Percentiles rank a stretch among this genome's conserved stretches.
phyloP scores from a whole-genome alignment of 306 rosid genomes.

The Oemleria cerasiformis region DNA sequence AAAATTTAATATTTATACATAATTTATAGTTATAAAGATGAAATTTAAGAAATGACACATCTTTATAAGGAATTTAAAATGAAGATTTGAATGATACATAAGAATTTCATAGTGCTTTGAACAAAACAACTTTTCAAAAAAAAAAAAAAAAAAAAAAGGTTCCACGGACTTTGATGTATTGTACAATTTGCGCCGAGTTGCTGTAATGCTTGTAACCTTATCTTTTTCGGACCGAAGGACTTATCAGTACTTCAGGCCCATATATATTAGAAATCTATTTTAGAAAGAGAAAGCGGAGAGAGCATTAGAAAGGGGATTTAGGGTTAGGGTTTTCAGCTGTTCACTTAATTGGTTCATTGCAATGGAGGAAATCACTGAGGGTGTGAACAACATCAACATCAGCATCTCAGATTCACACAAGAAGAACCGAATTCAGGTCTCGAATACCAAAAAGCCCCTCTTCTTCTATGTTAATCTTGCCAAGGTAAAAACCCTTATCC shows the following conservation, averaged over 20 bases:
- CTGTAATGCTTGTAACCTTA: background rate
- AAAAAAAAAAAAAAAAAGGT: too few relatives aligned
- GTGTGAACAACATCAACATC: constrained; percentile 28
- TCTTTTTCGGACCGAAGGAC: background rate
- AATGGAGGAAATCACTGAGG: constrained; percentile 46
- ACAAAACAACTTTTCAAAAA: too few relatives aligned
- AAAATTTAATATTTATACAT: too few relatives aligned
- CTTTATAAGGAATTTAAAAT: too few relatives aligned
- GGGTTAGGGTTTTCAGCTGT: constrained; percentile 34
- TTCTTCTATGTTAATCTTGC: constrained; percentile 53
- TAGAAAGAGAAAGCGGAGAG: background rate
- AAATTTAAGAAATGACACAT: too few relatives aligned
- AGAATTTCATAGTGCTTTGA: too few relatives aligned
- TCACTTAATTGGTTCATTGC: constrained; percentile 1
- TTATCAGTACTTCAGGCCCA: background rate
- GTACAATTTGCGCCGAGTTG: background rate
- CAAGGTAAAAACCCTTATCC: constrained; percentile 22
- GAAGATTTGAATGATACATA: too few relatives aligned
- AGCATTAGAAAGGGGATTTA: constrained; percentile 7
- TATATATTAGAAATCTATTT: background rate
- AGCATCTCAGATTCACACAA: constrained; percentile 23
- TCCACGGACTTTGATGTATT: too few relatives aligned
- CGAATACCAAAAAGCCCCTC: constrained; percentile 47
- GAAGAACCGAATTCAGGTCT: constrained; percentile 52
- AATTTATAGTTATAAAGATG: too few relatives aligned